phyloP scores from a whole-genome alignment of 345 rosid species.

The Populus davidiana region DNA sequence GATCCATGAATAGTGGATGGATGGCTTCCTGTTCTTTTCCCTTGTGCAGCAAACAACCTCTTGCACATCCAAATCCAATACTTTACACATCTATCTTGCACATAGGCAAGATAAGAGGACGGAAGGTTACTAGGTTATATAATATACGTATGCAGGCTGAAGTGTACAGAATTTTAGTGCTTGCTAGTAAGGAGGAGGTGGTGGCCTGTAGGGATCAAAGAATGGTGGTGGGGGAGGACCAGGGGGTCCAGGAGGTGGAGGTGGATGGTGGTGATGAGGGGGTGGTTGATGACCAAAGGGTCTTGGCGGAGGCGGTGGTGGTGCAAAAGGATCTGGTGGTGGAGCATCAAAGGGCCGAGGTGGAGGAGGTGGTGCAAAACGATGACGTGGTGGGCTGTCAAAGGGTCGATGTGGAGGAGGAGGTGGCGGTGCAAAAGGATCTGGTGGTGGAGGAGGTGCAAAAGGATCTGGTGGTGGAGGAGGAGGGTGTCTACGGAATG shows the following conservation, averaged over 20 bases:
- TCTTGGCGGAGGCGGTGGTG: conserved; percentile 16
- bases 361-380: conserved; percentile 6
- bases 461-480: not conserved
- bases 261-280: conserved; percentile 23
- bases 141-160: no score
- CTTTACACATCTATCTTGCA: not conserved
- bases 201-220: not conserved
- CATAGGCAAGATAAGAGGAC: not conserved
- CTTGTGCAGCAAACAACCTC: not conserved
- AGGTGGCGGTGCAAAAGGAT: conserved; percentile 13
- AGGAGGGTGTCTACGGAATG: conserved; percentile 11
- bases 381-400: conserved; percentile 5
- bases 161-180: no score
- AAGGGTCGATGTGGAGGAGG: not conserved
- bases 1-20: not conserved
- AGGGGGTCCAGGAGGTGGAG: not conserved
- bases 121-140: not conserved
- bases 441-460: conserved; percentile 1
- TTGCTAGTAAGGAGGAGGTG: not conserved
- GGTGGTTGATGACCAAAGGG: not conserved
- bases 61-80: not conserved
- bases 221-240: not conserved
- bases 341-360: conserved; percentile 2
- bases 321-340: conserved; percentile 23
- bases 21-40: not conserved